Evolutionary conservation across 805 yeast species (phyloP), one percentile per base, ranked within the genome.

Genomic region (Starmerella bombicola): DNA sequence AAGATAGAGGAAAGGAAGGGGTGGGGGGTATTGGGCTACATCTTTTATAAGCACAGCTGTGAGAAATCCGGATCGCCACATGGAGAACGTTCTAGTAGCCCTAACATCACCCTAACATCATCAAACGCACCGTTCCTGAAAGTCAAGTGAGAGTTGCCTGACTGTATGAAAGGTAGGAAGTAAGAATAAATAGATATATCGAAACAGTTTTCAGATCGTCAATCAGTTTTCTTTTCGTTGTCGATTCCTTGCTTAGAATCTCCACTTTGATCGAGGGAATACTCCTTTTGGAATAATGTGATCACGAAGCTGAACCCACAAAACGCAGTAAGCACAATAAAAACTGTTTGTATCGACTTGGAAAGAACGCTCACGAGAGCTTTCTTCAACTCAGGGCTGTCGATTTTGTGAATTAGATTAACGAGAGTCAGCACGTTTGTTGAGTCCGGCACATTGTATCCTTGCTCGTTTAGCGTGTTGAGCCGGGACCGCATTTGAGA

Each of bases 261-360:
- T 24, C 45, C 43, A 7, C 36, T 31, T 23, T 43, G 47, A 36
- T 56, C 56, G 16, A 56, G 40, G 1, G 52, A 24, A 39, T 51
- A 54, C 30, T 53, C 56, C 37, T 52, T 53, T 26, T 52, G 54
- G 12, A 52, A 13, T 12, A 53, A 17, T 16, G 50, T 46, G 12
- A 45, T 13, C 1, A 42, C 16, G 28, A 56, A 42, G 12, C 50
- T 53, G 8, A 44, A 38, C 1, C 46, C 57, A 10, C 48, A 42
- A 38, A 56, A 47, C 0, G 41, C 52, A 5, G 46, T 40, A 36
- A 48, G 12, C 13, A 48, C 52, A 21, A 45, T 24, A 30, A 46
- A 54, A 13, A 55, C 36, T 2, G 46, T 41, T 3, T 43, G 45
- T 33, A 54, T 28, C 3, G 55, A 35, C n/a, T 46, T 34, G 15